Conservation (phyloP, 768 basidiomycete species). For the Chalciporus sphaerocephalus region DNA sequence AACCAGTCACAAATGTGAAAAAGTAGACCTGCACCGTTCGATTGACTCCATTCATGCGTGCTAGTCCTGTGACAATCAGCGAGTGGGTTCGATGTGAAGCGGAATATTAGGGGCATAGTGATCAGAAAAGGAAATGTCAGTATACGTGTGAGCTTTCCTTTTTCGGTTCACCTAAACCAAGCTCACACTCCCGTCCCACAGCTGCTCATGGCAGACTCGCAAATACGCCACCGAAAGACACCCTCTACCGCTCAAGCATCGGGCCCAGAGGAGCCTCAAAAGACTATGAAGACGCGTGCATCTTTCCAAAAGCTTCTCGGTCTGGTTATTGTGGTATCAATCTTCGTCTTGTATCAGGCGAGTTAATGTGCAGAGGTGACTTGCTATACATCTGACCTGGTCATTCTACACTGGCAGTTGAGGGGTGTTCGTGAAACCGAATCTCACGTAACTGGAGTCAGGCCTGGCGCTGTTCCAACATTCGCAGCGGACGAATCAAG, state of each 20-base stretch:
- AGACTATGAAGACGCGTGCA: conserved; percentile 2
- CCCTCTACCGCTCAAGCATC: neutral
- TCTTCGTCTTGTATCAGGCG: conserved; percentile 20
- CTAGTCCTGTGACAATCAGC: no score
- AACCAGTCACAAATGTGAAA: no score
- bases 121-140: conserved; percentile 6
- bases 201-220: conserved; percentile 9
- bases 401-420: conserved; percentile 19
- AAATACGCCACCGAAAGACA: conserved; percentile 24
- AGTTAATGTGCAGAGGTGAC: neutral
- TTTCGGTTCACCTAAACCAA: conserved; percentile 1
- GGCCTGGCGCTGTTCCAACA: conserved; percentile 10
- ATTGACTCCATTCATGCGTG: no score
- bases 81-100: no score
- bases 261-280: neutral
- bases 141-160: conserved; percentile 11
- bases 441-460: conserved; percentile 18
- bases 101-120: no score
- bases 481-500: conserved; percentile 56
- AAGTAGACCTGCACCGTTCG: no score
- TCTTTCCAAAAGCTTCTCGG: conserved; percentile 10
- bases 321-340: conserved; percentile 2
- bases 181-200: no score
- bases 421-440: conserved; percentile 4
- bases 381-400: conserved; percentile 2